Base-by-base conservation (phyloP, 805 yeast species). In the Zygotorulaspora sp. region DNA sequence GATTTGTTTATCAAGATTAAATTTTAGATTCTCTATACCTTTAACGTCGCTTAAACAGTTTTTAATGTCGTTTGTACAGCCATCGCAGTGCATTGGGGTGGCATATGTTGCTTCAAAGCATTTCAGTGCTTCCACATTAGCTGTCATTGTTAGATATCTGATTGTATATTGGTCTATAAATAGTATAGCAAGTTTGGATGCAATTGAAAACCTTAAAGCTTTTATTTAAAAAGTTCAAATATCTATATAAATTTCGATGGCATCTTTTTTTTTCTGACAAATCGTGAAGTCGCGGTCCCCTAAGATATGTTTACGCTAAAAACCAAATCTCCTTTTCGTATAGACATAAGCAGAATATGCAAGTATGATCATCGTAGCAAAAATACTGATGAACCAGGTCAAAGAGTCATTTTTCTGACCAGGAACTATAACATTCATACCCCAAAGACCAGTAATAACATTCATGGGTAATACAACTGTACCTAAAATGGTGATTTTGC, bases 391-490 rank as follows among this genome's bases (percentile, higher is more conserved):
- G 56, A 84, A 83, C 92, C 92, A 83, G 2, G 58, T 50, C 45
- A 83, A 60, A 5, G 77, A 72, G n/a, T 71, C 74, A 6, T 65
- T 62, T 18, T 70, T 74, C 58, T 90, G 97, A 0, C 98, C 98
- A 0, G 98, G 98, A 23, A 92, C 98, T 8, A 86, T 53, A 48
- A 92, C 95, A 65, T 92, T 92, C 98, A 92, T 92, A 40, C 98
- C 98, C 97, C 97, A 92, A 32, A 92, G 66, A 14, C 98, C 98
- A 0, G 98, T 92, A 15, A 92, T 82, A 38, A 92, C 86, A 57
- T 92, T 92, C 75, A 92, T 77, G 3, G 98, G 98, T 41, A 92
- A 67, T 14, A 92, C 96, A 39, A 92, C 86, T 0, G 97, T 87
- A 73, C 97, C 98, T 45, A 90, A 65, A 28, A 89, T 81, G 3